These are phyloP conservation scores for Codiaeum variegatum DNA, from an alignment of 441 rosid genomes.

Conservation along the genomic window DNA sequence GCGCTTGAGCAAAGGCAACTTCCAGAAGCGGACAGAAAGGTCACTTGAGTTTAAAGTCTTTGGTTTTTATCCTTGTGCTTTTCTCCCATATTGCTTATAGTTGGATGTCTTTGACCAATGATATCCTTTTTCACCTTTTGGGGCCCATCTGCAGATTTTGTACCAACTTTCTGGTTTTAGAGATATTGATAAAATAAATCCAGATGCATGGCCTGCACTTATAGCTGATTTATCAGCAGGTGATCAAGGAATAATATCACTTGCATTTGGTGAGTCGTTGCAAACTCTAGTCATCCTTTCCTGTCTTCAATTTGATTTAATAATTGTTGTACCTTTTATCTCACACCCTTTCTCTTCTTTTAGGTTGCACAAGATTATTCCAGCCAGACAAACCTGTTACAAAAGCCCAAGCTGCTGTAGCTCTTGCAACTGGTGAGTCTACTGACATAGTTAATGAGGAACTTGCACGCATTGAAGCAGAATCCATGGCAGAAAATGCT, in stretches of 20 bases:
- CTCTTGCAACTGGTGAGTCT: conserved; percentile 86
- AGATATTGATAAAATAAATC: conserved; percentile 74
- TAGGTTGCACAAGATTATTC: conserved; percentile 87
- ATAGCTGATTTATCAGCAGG: conserved; percentile 79
- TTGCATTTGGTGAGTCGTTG: conserved; percentile 77
- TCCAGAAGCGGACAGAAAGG: conserved; percentile 84
- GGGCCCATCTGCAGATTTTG: conserved; percentile 39
- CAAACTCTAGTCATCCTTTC: conserved; percentile 9
- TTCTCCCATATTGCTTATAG: background rate
- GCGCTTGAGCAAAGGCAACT: conserved; percentile 77
- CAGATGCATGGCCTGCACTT: conserved; percentile 92
- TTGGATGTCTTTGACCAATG: background rate
- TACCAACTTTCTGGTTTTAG: conserved; percentile 77
- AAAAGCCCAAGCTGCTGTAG: conserved; percentile 87
- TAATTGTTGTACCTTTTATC: conserved; percentile 4
- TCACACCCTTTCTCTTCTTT: background rate
- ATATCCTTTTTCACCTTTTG: conserved; percentile 17
- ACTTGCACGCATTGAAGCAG: conserved; percentile 90
- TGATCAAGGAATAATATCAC: conserved; percentile 80
- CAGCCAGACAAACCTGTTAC: conserved; percentile 94
- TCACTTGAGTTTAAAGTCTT: conserved; percentile 20
- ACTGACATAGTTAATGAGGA: conserved; percentile 75
- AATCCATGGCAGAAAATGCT: conserved; percentile 84
- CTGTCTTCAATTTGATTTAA: conserved; percentile 18
- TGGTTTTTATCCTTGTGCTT: background rate